Conservation (phyloP, 495 filamentous ascomycete genomes). For the Xanthoparmelia taractica region DNA sequence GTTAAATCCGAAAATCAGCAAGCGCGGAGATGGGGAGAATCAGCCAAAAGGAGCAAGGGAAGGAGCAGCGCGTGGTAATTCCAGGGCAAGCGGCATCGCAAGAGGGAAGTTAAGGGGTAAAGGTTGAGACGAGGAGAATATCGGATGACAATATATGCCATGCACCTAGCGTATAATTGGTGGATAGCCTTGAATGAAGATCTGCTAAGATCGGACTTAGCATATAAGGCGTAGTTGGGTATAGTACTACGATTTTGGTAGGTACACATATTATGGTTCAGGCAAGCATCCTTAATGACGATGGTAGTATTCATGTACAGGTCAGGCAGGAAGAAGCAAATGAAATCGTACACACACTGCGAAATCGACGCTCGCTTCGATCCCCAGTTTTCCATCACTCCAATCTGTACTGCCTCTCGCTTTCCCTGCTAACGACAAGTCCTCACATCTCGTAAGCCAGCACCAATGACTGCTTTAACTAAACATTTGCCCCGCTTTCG, state of each 20-base stretch:
- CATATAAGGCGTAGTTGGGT: background rate
- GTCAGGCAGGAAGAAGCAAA: slow-evolving; percentile 8
- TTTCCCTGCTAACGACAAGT: background rate
- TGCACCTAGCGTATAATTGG: background rate
- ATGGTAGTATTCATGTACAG: slow-evolving; percentile 7
- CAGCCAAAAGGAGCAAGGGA: slow-evolving; percentile 31
- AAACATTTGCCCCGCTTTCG: slow-evolving; percentile 18
- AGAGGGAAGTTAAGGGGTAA: slow-evolving; percentile 34
- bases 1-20: slow-evolving; percentile 32
- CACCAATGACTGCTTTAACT: background rate
- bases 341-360: slow-evolving; percentile 9
- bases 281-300: background rate
- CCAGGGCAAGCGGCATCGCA: slow-evolving; percentile 40
- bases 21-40: slow-evolving; percentile 32
- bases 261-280: background rate
- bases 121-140: slow-evolving; percentile 12
- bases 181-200: background rate
- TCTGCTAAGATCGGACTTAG: background rate
- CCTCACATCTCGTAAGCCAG: background rate
- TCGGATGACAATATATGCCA: background rate
- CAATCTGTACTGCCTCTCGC: background rate
- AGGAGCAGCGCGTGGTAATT: slow-evolving; percentile 32
- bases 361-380: slow-evolving; percentile 1
- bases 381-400: background rate
- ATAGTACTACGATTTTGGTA: background rate